phyloP scores from a whole-genome alignment of 75 land plant genomes.

The Pinus tabuliformis region DNA sequence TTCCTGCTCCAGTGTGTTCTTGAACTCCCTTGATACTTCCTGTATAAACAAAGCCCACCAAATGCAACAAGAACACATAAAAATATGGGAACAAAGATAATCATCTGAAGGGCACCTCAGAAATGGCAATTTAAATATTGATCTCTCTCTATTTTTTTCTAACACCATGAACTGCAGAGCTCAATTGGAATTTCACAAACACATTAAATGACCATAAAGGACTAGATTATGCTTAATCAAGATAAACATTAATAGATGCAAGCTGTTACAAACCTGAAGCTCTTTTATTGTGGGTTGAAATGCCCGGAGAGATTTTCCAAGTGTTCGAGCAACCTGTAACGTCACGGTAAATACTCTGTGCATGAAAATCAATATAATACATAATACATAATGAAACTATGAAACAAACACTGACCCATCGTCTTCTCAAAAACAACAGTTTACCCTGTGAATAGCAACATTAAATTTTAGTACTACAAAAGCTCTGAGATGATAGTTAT shows the following conservation, averaged over 20 bases:
- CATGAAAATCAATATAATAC: background rate
- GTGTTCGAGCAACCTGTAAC: slow-evolving; percentile 88
- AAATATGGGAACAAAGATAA: background rate
- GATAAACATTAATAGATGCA: background rate
- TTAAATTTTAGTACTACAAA: background rate
- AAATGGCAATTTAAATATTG: background rate
- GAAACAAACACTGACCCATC: background rate
- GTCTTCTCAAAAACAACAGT: background rate
- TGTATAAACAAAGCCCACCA: slow-evolving; percentile 22
- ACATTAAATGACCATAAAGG: background rate
- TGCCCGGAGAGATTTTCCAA: slow-evolving; percentile 87
- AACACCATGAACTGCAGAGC: background rate
- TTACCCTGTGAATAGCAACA: background rate
- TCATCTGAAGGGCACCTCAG: background rate
- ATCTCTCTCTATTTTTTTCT: background rate
- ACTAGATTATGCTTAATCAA: background rate
- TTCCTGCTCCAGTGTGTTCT: slow-evolving; percentile 87
- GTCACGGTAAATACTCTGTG: background rate
- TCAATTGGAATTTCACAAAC: background rate
- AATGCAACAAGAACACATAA: background rate
- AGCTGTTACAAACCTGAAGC: slow-evolving; percentile 66
- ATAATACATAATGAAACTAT: background rate
- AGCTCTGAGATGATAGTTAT: background rate
- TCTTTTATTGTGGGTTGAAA: slow-evolving; percentile 97
- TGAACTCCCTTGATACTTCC: slow-evolving; percentile 98